phyloP scores from a whole-genome alignment of 83 land plant genomes.

The Isoetes engelmannii region DNA sequence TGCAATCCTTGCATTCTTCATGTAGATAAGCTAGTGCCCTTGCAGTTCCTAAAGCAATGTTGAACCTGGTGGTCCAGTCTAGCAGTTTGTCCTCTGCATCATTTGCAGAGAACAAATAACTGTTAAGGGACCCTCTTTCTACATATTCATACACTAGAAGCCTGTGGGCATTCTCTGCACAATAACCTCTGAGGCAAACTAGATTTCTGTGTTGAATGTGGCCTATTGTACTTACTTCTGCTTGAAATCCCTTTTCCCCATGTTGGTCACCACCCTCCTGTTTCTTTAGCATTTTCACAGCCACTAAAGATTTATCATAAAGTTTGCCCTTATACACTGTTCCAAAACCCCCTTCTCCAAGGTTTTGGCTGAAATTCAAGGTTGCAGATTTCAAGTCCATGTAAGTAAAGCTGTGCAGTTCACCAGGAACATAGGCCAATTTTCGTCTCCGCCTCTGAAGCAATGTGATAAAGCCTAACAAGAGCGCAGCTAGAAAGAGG shows the following conservation, averaged over 20 bases:
- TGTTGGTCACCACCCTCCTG: constrained; percentile 1
- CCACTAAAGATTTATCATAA: background rate
- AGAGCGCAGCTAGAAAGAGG: too few relatives aligned
- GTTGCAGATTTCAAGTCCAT: constrained; percentile 6
- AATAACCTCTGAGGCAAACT: constrained; percentile 4
- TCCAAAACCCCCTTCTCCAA: constrained; percentile 14
- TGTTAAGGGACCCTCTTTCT: background rate
- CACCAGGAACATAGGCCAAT: constrained; percentile 12
- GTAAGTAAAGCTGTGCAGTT: constrained; percentile 3
- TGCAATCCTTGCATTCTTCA: constrained; percentile 9
- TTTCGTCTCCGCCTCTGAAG: too few relatives aligned
- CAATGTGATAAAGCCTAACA: too few relatives aligned
- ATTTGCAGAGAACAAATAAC: background rate
- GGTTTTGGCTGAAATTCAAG: background rate
- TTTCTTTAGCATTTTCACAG: constrained; percentile 13
- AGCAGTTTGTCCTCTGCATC: background rate
- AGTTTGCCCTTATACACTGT: constrained; percentile 9
- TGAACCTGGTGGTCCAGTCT: constrained; percentile 12
- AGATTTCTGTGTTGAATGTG: constrained; percentile 9
- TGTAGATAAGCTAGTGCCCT: constrained; percentile 9
- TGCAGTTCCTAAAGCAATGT: constrained; percentile 10
- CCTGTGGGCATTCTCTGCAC: constrained; percentile 3
- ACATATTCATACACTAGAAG: constrained; percentile 9
- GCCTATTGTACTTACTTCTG: constrained; percentile 7
- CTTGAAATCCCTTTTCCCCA: constrained; percentile 12